Evolutionary conservation across 305 asterid species (phyloP), one percentile per base, ranked within the genome.

Genomic region (Rubia occidens): DNA sequence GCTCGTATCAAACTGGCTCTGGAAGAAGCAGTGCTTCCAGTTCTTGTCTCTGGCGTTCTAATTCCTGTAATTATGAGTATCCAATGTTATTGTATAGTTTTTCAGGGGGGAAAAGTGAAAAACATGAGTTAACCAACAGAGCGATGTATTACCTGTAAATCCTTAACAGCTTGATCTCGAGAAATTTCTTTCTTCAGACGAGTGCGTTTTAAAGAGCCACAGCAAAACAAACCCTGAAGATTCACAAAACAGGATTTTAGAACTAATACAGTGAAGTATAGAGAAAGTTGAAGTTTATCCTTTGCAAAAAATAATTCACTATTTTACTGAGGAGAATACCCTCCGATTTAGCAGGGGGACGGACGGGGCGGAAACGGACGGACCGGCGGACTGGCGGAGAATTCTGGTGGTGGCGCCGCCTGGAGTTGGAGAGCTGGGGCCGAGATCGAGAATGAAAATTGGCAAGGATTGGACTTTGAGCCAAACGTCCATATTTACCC

Each of bases 161-260:
- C 92, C 81, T 82, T 90, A 44, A 80, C 67, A 35, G 98, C 95
- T 82, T 94, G 95, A 73, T 87, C 95, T 78, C 86, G 78, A 65
- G 98, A 73, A 71, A 85, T 6, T 79, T 83, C 89, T 82, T 87
- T 81, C 74, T 77, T 89, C 85, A 78, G 88, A 60, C 88, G 98
- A 79, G 95, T 82, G 76, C 96, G 97, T 81, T 90, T 94, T 77
- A 90, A 70, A 78, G 78, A 55, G 49, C 98, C 98, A 68, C 91
- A 2, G 29, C 29, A 26, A 26, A 26, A 26, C 29, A 26, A 26
- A 26, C 29, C 29, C 29, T 26, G 2, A 26, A 26, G 29, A 26
- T 26, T 26, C 66, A 11, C 29, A 63, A 53, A 67, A 35, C 15
- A 68, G 20, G 18, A 56, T 44, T 37, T 42, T n/a, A 51, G 62